A percentile compares a stretch with the other conserved stretches of the same genome.
Conservation (phyloP, 495 filamentous ascomycete species). For the Hypoxylon crocopeplum region DNA sequence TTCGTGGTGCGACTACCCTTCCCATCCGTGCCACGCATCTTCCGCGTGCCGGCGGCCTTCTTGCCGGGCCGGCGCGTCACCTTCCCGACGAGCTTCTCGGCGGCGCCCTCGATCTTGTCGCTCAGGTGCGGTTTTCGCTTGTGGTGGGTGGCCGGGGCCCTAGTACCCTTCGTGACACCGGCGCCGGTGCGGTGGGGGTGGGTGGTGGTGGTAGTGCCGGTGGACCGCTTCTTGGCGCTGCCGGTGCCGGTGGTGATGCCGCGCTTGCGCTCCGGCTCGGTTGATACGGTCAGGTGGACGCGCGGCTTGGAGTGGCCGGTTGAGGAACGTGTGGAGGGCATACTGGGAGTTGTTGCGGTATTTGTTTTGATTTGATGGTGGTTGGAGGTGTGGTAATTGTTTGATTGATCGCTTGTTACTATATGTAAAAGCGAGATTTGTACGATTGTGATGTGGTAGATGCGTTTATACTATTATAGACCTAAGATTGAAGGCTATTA, state of each 20-base stretch:
- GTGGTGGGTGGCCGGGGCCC: constrained; percentile 42
- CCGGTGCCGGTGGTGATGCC: constrained; percentile 10
- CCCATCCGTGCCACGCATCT: constrained; percentile 46
- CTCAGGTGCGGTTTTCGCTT: constrained; percentile 44
- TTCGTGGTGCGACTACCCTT: constrained; percentile 33
- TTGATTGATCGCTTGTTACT: too few species aligned
- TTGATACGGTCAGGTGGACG: constrained; percentile 33
- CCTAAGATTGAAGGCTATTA: too few species aligned
- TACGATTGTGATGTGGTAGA: too few species aligned
- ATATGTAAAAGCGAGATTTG: too few species aligned
- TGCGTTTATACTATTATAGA: too few species aligned
- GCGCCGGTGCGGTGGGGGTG: constrained; percentile 11
- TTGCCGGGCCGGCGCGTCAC: constrained; percentile 41
- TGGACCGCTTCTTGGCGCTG: constrained; percentile 22
- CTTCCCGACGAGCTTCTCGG: constrained; percentile 41
- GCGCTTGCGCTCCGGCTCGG: constrained; percentile 39
- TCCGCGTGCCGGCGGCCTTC: constrained; percentile 45
- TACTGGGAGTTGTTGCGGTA: constrained; percentile 3
- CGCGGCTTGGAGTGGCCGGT: constrained; percentile 38
- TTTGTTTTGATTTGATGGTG: neutral
- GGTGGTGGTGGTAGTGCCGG: constrained; percentile 8
- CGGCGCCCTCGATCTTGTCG: constrained; percentile 45
- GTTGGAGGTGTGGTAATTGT: neutral
- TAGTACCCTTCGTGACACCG: constrained; percentile 27
- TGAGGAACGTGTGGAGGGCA: constrained; percentile 45